Evolutionary conservation across 2,329 filamentous ascomycete species (phyloP).

Genomic region (Keithomyces neogunnii): DNA sequence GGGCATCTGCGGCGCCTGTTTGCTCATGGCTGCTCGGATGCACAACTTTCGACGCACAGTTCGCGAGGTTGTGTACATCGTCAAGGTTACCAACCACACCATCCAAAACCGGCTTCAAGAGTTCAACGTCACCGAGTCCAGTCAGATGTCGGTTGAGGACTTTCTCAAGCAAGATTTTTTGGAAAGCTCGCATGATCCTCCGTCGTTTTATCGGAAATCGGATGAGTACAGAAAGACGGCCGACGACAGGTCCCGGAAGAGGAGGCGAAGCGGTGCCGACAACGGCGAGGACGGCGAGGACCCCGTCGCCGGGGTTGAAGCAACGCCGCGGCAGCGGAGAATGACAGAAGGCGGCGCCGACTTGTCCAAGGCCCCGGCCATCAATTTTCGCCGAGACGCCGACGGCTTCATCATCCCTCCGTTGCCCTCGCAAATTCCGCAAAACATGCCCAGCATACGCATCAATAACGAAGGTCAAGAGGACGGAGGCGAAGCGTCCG

Average conservation of each 20-base stretch:
- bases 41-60: slow-evolving; percentile 94
- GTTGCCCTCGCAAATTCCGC: slow-evolving; percentile 30
- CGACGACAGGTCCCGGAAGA: slow-evolving; percentile 39
- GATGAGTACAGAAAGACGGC: slow-evolving; percentile 48
- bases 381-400: slow-evolving; percentile 44
- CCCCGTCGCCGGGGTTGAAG: background rate
- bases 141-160: slow-evolving; percentile 77
- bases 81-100: slow-evolving; percentile 91
- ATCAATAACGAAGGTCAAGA: slow-evolving; percentile 8
- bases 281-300: slow-evolving; percentile 13
- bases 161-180: slow-evolving; percentile 66
- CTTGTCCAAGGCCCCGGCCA: slow-evolving; percentile 23
- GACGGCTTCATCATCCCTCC: slow-evolving; percentile 62
- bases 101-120: slow-evolving; percentile 87
- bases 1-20: slow-evolving; percentile 86
- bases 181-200: slow-evolving; percentile 71
- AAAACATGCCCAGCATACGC: slow-evolving; percentile 18
- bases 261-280: slow-evolving; percentile 27
- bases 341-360: slow-evolving; percentile 24
- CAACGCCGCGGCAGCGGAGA: slow-evolving; percentile 7
- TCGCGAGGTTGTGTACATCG: slow-evolving; percentile 93
- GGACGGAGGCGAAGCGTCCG: slow-evolving; percentile 18
- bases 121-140: slow-evolving; percentile 80
- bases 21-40: slow-evolving; percentile 93
- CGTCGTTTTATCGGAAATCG: slow-evolving; percentile 65